Conservation (phyloP, 805 yeast genomes). For the Wickerhamiella spandovensis region DNA sequence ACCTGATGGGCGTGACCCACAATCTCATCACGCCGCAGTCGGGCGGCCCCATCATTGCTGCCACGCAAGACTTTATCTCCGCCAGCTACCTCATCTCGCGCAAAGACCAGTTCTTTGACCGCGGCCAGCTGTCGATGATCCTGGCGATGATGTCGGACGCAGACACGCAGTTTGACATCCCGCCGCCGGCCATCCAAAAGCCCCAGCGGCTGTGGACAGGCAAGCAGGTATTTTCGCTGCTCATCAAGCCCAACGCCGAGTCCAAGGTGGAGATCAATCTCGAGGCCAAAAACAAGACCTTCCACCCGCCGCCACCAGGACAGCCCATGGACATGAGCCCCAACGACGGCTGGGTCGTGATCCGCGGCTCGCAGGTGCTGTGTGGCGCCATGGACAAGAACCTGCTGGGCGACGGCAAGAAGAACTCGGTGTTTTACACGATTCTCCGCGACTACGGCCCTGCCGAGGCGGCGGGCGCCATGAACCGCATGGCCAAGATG, state of each 20-base stretch:
- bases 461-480: constrained; percentile 84
- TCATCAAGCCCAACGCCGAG: constrained; percentile 66
- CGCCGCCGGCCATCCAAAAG: constrained; percentile 87
- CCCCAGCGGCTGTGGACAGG: constrained; percentile 95
- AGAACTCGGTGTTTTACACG: constrained; percentile 90
- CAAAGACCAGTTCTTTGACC: constrained; percentile 85
- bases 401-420: constrained; percentile 93
- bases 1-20: constrained; percentile 94
- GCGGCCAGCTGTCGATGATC: constrained; percentile 70
- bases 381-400: constrained; percentile 97
- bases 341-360: constrained; percentile 86
- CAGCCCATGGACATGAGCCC: constrained; percentile 91
- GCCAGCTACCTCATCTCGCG: constrained; percentile 88
- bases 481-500: constrained; percentile 98
- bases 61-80: constrained; percentile 97
- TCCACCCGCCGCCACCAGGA: constrained; percentile 56
- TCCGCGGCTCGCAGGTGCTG: constrained; percentile 76
- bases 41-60: constrained; percentile 98
- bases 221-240: constrained; percentile 79
- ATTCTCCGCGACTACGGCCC: constrained; percentile 95
- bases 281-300: constrained; percentile 91
- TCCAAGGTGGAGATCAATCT: constrained; percentile 78
- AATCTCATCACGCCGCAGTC: constrained; percentile 90
- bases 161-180: constrained; percentile 71
- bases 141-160: constrained; percentile 96